Conservation (phyloP, 352 stramenopile genomes). For the Phytopythium oedochilum region DNA sequence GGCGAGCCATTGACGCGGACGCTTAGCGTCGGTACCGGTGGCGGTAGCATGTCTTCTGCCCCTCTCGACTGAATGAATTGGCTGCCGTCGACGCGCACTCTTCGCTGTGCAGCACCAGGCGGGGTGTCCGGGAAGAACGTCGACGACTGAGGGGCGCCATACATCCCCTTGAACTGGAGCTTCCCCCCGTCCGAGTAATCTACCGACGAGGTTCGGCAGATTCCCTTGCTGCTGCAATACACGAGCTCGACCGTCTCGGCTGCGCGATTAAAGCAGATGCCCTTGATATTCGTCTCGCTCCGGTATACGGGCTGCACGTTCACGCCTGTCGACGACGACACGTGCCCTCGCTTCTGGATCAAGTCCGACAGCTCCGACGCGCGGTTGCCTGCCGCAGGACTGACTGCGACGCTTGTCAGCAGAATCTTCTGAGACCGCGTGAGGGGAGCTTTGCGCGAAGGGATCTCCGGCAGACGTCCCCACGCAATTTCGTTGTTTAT, state of each 20-base stretch:
- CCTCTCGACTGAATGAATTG: neutral
- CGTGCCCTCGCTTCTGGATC: slow-evolving; percentile 48
- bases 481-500: slow-evolving; percentile 72
- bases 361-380: slow-evolving; percentile 48
- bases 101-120: neutral
- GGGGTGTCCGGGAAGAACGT: slow-evolving; percentile 25
- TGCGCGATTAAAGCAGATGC: slow-evolving; percentile 74
- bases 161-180: slow-evolving; percentile 83
- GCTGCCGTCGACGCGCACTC: neutral
- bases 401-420: slow-evolving; percentile 37
- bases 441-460: slow-evolving; percentile 49
- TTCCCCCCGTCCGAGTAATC: slow-evolving; percentile 67
- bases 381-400: slow-evolving; percentile 24
- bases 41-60: slow-evolving; percentile 3
- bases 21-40: neutral
- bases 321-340: slow-evolving; percentile 10
- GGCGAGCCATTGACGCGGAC: slow-evolving; percentile 7
- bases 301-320: slow-evolving; percentile 68
- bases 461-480: slow-evolving; percentile 61
- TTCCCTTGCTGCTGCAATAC: slow-evolving; percentile 70
- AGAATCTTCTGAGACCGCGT: slow-evolving; percentile 68
- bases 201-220: slow-evolving; percentile 56
- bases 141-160: slow-evolving; percentile 39
- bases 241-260: slow-evolving; percentile 58
- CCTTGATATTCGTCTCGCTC: slow-evolving; percentile 80